A percentile compares a stretch with the other conserved stretches of the same genome.
Conservation (phyloP, 2,329 filamentous ascomycete species). For the Didymella pomorum region DNA sequence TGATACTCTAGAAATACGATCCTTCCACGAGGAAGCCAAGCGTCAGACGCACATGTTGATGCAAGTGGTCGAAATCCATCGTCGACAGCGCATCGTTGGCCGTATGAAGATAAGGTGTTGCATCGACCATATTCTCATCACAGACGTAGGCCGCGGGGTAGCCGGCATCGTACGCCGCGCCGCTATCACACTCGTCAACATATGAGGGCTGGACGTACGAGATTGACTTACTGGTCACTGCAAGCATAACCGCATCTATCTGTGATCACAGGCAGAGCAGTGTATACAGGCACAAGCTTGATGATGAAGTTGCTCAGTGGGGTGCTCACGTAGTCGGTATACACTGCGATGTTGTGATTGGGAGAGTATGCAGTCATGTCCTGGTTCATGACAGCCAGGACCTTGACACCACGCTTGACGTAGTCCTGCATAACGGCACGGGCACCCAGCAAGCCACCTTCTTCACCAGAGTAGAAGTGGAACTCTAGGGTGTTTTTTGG, state of each 20-base stretch:
- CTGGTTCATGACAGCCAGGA: constrained; percentile 95
- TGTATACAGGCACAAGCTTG: constrained; percentile 42
- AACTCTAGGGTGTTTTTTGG: constrained; percentile 88
- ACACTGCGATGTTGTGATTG: constrained; percentile 63
- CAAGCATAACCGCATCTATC: constrained; percentile 86
- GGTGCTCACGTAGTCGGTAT: constrained; percentile 85
- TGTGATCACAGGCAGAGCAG: constrained; percentile 73
- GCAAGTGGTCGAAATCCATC: constrained; percentile 83
- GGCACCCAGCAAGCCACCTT: constrained; percentile 82
- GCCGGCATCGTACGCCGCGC: constrained; percentile 72
- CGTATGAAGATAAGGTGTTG: constrained; percentile 70
- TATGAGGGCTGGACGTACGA: background rate
- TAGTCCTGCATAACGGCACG: constrained; percentile 86
- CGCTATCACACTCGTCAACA: constrained; percentile 37
- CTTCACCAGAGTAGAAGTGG: constrained; percentile 93
- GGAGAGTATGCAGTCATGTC: constrained; percentile 85
- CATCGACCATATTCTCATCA: constrained; percentile 69
- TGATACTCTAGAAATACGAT: constrained; percentile 64
- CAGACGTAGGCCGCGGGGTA: constrained; percentile 77
- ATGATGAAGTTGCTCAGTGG: constrained; percentile 42
- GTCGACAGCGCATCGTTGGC: constrained; percentile 72
- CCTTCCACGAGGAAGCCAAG: constrained; percentile 82
- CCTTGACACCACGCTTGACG: constrained; percentile 63
- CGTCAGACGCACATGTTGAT: constrained; percentile 83
- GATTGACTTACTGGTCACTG: constrained; percentile 63